Evolutionary conservation across 148 eudicot species (phyloP), one percentile per base, ranked within the genome.

Genomic region (Polygonum maritimum): DNA sequence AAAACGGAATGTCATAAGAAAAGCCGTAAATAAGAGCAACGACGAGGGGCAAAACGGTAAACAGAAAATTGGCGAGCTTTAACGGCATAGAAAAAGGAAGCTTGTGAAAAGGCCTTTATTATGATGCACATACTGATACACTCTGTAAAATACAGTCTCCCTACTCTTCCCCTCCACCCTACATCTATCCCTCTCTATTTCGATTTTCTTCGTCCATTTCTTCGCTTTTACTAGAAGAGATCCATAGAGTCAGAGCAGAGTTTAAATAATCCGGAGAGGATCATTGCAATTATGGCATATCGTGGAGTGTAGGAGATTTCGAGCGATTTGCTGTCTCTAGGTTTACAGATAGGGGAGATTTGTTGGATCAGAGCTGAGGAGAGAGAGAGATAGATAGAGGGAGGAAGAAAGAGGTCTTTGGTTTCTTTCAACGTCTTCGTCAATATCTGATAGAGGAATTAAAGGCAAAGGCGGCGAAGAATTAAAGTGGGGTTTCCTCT

Each of bases 381-480:
- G 47, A 44, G 47, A 41, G 45, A 44, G 47, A 44, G 47, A 7
- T 60, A 81, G 78, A 21, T 9, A 67, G 75, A 38, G 35, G 26
- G 41, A 48, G 44, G 60, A 60, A 65, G 76, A 74, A 81, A 71
- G 86, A 79, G 82, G 82, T 82, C 76, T 80, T 86, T 75, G 74
- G 48, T 67, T 73, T 38, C 31, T 67, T 73, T 38, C 31, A 33
- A 57, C 26, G 63, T 31, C 38, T 16, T 36, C 49, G 22, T 60
- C 71, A 44, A 7, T 63, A 63, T 33, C 71, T 67, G 44, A 67
- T 60, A 19, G 73, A 49, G 63, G 75, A 74, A 78, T 76, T 85
- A 41, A 85, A 83, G 69, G 75, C 78, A 80, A 86, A 83, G 90
- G 88, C 89, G 92, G 90, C 90, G 76, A 63, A 48, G 74, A 74